Evolutionary conservation across 2,329 filamentous ascomycete genomes (phyloP).

Genomic region (Sporothrix pseudoabietina): DNA sequence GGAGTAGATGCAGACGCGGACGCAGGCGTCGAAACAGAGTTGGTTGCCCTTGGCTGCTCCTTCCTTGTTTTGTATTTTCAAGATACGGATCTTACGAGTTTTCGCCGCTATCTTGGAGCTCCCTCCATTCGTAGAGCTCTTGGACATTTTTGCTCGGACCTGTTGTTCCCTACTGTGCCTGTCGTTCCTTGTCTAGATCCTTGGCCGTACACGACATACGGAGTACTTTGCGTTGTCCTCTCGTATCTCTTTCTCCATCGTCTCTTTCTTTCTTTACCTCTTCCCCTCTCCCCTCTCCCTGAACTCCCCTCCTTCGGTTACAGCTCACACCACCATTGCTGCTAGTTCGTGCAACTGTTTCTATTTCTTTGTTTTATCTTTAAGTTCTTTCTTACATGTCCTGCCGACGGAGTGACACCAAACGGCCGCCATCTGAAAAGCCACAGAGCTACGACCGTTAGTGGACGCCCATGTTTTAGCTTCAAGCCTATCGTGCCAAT

Average conservation of each 20-base stretch:
- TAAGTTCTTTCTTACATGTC: background rate
- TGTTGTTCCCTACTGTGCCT: background rate
- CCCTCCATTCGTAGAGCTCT: background rate
- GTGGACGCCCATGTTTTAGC: background rate
- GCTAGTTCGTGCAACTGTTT: background rate
- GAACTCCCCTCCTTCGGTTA: background rate
- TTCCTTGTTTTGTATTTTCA: background rate
- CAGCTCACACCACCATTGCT: background rate
- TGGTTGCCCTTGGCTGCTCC: background rate
- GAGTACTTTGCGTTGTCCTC: background rate
- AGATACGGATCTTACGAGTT: background rate
- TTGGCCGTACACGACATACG: background rate
- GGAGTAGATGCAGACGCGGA: background rate
- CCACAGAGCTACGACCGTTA: background rate
- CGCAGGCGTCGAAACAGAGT: background rate
- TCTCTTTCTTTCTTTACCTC: background rate
- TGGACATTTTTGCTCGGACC: background rate
- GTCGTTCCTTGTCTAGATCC: background rate
- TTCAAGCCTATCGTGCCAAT: background rate
- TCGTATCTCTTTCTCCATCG: background rate
- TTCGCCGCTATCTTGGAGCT: background rate
- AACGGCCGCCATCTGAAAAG: constrained; percentile 9
- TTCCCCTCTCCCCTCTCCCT: background rate
- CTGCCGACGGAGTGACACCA: background rate
- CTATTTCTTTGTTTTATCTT: background rate